Percentiles rank a stretch among this genome's conserved stretches.
Conservation (phyloP, 169 alveolate genomes). For the Pseudocohnilembus persalinus region DNA sequence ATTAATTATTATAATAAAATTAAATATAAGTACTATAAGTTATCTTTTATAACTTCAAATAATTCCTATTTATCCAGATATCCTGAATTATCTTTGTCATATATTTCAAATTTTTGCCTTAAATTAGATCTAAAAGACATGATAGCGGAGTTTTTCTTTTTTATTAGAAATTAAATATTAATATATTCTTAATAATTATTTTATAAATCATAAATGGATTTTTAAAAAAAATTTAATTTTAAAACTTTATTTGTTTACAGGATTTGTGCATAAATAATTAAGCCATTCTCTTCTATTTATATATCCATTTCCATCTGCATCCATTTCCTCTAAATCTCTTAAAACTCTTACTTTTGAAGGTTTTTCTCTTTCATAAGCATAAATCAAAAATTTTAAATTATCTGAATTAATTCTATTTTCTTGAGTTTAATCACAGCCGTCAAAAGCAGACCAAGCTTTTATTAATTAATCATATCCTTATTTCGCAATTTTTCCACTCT, state of each 20-base stretch:
- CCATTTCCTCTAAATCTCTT: slow-evolving; percentile 30
- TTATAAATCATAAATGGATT: too few species aligned
- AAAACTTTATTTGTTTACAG: neutral
- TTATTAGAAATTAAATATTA: too few species aligned
- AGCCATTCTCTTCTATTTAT: slow-evolving; percentile 47
- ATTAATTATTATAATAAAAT: too few species aligned
- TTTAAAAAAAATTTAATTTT: too few species aligned
- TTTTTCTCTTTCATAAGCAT: slow-evolving; percentile 41
- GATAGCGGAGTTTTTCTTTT: neutral
- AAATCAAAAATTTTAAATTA: slow-evolving; percentile 32
- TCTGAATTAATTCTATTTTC: slow-evolving; percentile 22
- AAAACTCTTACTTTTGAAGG: slow-evolving; percentile 29
- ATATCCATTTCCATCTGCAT: slow-evolving; percentile 37
- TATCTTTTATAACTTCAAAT: neutral
- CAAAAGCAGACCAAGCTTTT: slow-evolving; percentile 46
- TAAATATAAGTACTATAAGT: neutral
- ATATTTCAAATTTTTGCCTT: neutral
- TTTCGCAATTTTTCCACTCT: slow-evolving; percentile 16
- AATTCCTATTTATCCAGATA: neutral
- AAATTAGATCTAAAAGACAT: neutral
- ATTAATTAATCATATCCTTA: slow-evolving; percentile 34
- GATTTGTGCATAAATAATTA: slow-evolving; percentile 35
- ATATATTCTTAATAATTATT: too few species aligned
- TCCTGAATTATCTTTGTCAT: neutral
- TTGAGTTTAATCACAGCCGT: slow-evolving; percentile 34